A percentile compares a stretch with the other conserved stretches of the same genome.
Conservation (phyloP, 768 basidiomycete genomes). For the Mycena belliarum region DNA sequence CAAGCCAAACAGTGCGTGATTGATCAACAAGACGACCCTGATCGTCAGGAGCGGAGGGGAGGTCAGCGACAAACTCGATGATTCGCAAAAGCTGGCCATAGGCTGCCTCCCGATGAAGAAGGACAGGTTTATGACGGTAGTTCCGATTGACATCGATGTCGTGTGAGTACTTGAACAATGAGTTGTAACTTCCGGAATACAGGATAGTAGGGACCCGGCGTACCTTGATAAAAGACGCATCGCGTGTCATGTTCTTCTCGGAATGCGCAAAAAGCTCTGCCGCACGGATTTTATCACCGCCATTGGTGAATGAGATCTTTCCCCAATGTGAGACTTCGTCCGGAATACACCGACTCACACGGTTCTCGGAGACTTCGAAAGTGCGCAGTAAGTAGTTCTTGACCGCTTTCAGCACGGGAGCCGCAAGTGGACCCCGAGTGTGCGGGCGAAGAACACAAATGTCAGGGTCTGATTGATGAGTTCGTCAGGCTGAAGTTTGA, state of each 20-base stretch:
- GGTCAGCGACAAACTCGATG: neutral
- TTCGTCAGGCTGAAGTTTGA: too few relatives aligned
- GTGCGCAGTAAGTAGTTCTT: neutral
- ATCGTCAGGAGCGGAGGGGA: conserved; percentile 1
- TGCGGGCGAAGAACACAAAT: conserved; percentile 1
- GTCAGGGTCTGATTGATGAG: neutral
- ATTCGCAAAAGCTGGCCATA: conserved; percentile 11
- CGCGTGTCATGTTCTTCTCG: neutral
- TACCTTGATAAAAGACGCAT: conserved; percentile 14
- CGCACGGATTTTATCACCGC: conserved; percentile 8
- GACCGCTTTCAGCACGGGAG: neutral
- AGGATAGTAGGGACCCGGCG: too few relatives aligned
- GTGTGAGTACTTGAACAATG: conserved; percentile 6
- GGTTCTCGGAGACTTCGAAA: neutral
- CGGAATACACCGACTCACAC: neutral
- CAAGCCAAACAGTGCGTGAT: too few relatives aligned
- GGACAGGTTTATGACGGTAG: neutral
- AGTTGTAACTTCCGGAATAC: neutral
- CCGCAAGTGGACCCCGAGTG: neutral
- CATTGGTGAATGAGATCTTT: conserved; percentile 2
- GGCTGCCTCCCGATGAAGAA: conserved; percentile 1
- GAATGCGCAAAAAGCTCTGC: neutral
- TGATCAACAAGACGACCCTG: too few relatives aligned
- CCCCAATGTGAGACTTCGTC: conserved; percentile 5
- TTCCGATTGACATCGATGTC: conserved; percentile 6